A percentile compares a stretch with the other conserved stretches of the same genome.
Evolutionary conservation across 2,329 filamentous ascomycete genomes (phyloP).

Genomic region (Apiospora arundinis): DNA sequence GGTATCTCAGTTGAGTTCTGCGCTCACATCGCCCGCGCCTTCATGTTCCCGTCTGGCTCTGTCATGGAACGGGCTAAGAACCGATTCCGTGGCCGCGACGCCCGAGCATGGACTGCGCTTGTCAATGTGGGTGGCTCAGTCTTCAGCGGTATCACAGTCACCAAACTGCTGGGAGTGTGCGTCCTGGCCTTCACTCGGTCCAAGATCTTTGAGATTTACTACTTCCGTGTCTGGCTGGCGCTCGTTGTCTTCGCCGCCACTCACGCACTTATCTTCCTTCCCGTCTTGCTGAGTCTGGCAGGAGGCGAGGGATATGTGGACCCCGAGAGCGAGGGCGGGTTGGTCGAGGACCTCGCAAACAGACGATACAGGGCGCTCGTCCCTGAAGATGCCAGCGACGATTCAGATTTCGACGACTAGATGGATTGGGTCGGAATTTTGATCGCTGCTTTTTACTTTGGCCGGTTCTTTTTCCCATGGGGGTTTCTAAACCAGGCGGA

Average conservation of each 20-base stretch:
- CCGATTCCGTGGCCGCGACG: constrained; percentile 81
- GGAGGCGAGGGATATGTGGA: constrained; percentile 91
- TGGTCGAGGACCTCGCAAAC: constrained; percentile 87
- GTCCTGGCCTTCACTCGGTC: constrained; percentile 94
- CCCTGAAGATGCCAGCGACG: constrained; percentile 77
- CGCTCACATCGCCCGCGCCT: constrained; percentile 93
- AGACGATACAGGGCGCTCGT: constrained; percentile 79
- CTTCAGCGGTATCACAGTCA: constrained; percentile 94
- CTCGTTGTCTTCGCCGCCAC: constrained; percentile 87
- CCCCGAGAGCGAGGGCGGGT: constrained; percentile 82
- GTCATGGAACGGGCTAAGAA: constrained; percentile 83
- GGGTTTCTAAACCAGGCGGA: neutral
- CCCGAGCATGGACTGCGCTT: constrained; percentile 88
- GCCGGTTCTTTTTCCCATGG: neutral
- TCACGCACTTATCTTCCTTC: constrained; percentile 90
- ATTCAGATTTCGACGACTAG: constrained; percentile 69
- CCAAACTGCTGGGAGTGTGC: constrained; percentile 89
- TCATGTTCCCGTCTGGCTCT: constrained; percentile 86
- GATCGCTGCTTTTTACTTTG: too few species aligned
- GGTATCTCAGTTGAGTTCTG: constrained; percentile 98
- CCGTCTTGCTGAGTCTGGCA: constrained; percentile 83
- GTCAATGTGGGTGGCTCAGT: constrained; percentile 95
- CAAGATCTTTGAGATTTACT: constrained; percentile 99
- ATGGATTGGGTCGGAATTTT: neutral
- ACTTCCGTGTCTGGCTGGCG: constrained; percentile 95